Percentiles rank a stretch among this genome's conserved stretches.
Evolutionary conservation across 2,329 filamentous ascomycete species (phyloP).

Genomic region (Zasmidium citrigriseum): DNA sequence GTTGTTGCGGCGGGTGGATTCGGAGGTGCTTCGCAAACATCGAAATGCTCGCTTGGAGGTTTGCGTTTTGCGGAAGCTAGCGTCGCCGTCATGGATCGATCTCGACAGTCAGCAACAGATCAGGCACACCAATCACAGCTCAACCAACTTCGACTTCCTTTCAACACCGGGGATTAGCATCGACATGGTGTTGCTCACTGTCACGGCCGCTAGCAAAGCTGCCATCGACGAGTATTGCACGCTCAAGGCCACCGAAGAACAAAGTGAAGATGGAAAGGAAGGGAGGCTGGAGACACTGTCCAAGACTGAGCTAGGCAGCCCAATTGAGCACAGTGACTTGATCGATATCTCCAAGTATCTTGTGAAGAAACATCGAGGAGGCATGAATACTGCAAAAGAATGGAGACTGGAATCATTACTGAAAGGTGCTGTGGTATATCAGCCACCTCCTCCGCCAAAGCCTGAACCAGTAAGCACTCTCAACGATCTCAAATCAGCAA

Average conservation of each 20-base stretch:
- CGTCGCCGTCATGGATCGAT: slow-evolving; percentile 8
- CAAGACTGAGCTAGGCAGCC: slow-evolving; percentile 55
- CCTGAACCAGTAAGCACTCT: slow-evolving; percentile 66
- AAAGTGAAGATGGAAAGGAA: slow-evolving; percentile 9
- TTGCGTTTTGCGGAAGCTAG: not conserved
- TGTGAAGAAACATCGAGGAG: slow-evolving; percentile 32
- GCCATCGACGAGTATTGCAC: slow-evolving; percentile 49
- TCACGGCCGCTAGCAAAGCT: slow-evolving; percentile 68
- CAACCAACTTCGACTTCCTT: not conserved
- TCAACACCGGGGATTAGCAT: not conserved
- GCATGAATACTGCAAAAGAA: slow-evolving; percentile 11
- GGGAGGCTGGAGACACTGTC: slow-evolving; percentile 17
- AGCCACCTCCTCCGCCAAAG: slow-evolving; percentile 78
- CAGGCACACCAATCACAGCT: slow-evolving; percentile 2
- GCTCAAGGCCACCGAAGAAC: slow-evolving; percentile 12
- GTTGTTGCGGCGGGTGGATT: not conserved
- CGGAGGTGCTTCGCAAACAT: slow-evolving; percentile 3
- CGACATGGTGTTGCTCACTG: slow-evolving; percentile 74
- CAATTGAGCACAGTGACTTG: slow-evolving; percentile 71
- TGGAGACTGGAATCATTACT: slow-evolving; percentile 70
- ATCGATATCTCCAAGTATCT: slow-evolving; percentile 62
- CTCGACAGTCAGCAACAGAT: not conserved
- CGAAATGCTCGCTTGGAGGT: not conserved
- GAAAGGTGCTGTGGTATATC: slow-evolving; percentile 69
- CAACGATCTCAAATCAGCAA: not conserved